Evolutionary conservation across 805 yeast species (phyloP).

Genomic region (Cyberlindnera japonica): DNA sequence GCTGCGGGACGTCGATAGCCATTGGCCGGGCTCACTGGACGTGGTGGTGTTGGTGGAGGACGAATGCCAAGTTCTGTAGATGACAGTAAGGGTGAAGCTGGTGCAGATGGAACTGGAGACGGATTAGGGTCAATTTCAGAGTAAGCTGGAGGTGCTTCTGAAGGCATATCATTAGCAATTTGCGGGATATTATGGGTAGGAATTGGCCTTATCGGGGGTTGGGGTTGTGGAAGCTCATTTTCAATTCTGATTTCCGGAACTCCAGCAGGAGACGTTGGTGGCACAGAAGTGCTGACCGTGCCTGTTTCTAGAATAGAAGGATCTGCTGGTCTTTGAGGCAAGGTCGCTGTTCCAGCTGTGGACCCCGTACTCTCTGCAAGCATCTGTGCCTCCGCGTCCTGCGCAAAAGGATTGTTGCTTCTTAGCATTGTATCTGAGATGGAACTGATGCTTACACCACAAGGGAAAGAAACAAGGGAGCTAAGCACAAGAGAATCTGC

Average conservation of each 20-base stretch:
- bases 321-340: slow-evolving; percentile 7
- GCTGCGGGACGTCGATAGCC: slow-evolving; percentile 7
- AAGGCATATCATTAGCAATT: slow-evolving; percentile 3
- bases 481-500: no score
- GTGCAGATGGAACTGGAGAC: slow-evolving; percentile 3
- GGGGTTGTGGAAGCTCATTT: not conserved
- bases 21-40: slow-evolving; percentile 2
- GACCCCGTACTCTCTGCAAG: slow-evolving; percentile 2
- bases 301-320: not conserved
- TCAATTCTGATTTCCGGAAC: slow-evolving; percentile 2
- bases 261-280: not conserved
- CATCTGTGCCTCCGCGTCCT: slow-evolving; percentile 7
- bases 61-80: not conserved
- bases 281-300: not conserved
- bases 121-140: slow-evolving; percentile 29
- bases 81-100: not conserved
- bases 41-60: slow-evolving; percentile 7
- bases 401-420: slow-evolving; percentile 16
- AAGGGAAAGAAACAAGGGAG: no score
- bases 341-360: not conserved
- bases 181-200: slow-evolving; percentile 10
- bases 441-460: no score
- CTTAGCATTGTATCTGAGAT: no score
- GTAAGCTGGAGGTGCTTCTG: slow-evolving; percentile 37
- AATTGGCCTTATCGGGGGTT: not conserved